phyloP scores from a whole-genome alignment of 768 basidiomycete genomes.

The Panaeolus cyanescens region DNA sequence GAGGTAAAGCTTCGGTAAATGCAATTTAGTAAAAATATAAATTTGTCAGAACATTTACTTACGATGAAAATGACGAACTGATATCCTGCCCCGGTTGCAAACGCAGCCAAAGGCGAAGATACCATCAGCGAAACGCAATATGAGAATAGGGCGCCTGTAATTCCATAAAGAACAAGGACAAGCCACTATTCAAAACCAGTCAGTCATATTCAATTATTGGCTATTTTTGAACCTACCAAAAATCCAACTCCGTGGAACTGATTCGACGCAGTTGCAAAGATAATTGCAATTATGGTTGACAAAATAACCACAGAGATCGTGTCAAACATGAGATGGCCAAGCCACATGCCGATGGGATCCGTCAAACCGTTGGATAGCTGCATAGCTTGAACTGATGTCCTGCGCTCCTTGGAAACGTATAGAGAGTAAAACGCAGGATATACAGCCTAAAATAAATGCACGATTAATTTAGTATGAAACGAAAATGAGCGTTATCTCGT shows the following conservation, averaged over 20 bases:
- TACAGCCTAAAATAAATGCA: slow-evolving; percentile 49
- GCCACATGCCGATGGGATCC: slow-evolving; percentile 71
- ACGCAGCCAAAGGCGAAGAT: slow-evolving; percentile 69
- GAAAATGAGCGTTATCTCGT: slow-evolving; percentile 14
- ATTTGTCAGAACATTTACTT: slow-evolving; percentile 26
- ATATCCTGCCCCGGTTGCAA: slow-evolving; percentile 72
- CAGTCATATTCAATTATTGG: slow-evolving; percentile 2
- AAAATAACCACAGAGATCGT: slow-evolving; percentile 57
- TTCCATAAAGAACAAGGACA: slow-evolving; percentile 68
- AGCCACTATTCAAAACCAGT: slow-evolving; percentile 54
- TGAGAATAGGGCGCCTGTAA: slow-evolving; percentile 67
- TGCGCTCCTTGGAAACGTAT: slow-evolving; percentile 74
- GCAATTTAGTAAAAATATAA: neutral
- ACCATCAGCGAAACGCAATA: slow-evolving; percentile 65
- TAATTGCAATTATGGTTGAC: slow-evolving; percentile 62
- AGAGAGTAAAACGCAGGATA: slow-evolving; percentile 83
- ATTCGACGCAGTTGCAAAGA: slow-evolving; percentile 56
- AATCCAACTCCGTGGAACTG: slow-evolving; percentile 74
- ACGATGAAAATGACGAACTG: slow-evolving; percentile 75
- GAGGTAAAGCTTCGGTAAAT: slow-evolving; percentile 52
- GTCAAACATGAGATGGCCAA: slow-evolving; percentile 80
- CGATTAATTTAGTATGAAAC: neutral
- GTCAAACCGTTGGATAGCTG: slow-evolving; percentile 77
- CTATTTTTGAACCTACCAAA: slow-evolving; percentile 38
- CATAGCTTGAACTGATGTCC: slow-evolving; percentile 78